Base-by-base conservation (phyloP, 352 stramenopile species). In the Phytophthora aleatoria region DNA sequence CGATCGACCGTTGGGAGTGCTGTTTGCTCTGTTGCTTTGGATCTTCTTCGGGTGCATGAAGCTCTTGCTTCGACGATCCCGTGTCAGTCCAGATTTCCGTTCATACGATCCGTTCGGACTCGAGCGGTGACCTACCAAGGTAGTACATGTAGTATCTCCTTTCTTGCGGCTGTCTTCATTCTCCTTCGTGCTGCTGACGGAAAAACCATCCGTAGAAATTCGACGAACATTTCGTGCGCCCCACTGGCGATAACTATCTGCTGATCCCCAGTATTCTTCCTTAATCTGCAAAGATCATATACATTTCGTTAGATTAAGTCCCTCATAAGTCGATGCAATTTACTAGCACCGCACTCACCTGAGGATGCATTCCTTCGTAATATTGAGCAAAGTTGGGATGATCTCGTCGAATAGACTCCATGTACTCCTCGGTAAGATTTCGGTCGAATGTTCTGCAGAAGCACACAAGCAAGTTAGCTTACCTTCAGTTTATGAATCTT, bases 61-160 rank as follows among this genome's bases (percentile, higher is more conserved):
- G 48, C 84, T 95, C 63, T 92, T 92, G 64, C 78, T 93, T 44
- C 87, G 63, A 27, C 82, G 69, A 26, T 85, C 74, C 9, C 80
- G 79, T 13, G 63, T 67, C 47, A 72, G 56, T 11, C 50, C 62
- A 47, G 58, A 42, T 15, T 55, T 58, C 28, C 56, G 57, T 33
- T 76, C 76, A 10, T 68, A 41, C 3, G 58, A 52, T 8, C 44
- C 49, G 3, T 55, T 61, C 35, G 57, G 16, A 44, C 20, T 65
- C 50, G 20, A 35, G 13, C 50, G 36, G 15, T 64, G 58, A 50
- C 30, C 20, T 47, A 50, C 26, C 55, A 41, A 6, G 3, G 3
- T 39, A 36, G 1, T 45, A 11, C 72, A 41, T 27, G 62, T 83
- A 11, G 54, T 55, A 42, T 90, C 77, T 0, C 65, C 77, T 24